Evolutionary conservation across 331 rosid species (phyloP).

Genomic region (Malus hybrid): DNA sequence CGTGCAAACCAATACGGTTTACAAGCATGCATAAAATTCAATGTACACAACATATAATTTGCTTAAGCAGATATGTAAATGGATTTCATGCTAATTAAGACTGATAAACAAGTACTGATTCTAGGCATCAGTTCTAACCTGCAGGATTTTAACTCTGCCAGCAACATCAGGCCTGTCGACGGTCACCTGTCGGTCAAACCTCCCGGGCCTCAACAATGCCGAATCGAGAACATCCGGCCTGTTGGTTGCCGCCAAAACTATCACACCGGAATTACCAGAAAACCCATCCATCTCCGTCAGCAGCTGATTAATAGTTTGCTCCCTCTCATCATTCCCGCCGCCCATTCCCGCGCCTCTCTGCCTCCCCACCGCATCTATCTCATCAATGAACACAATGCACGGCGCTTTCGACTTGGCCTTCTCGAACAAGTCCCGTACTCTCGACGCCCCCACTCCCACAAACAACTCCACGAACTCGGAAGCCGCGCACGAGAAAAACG

Average conservation of each 20-base stretch:
- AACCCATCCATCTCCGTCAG: conserved; percentile 99
- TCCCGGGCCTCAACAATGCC: conserved; percentile 81
- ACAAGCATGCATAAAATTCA: background rate
- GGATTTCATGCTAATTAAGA: background rate
- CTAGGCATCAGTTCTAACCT: conserved; percentile 36
- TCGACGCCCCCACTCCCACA: conserved; percentile 95
- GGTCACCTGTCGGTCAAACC: conserved; percentile 95
- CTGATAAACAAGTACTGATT: background rate
- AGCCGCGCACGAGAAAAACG: conserved; percentile 96
- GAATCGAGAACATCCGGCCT: conserved; percentile 96
- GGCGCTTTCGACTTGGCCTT: conserved; percentile 98
- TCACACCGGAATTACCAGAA: conserved; percentile 94
- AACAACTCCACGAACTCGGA: conserved; percentile 92
- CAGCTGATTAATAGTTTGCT: conserved; percentile 95
- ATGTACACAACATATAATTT: background rate
- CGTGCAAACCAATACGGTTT: background rate
- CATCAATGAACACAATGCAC: conserved; percentile 97
- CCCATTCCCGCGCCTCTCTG: conserved; percentile 99
- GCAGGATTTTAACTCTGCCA: conserved; percentile 92
- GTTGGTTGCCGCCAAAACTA: conserved; percentile 95
- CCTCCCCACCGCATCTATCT: conserved; percentile 95
- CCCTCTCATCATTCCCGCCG: conserved; percentile 98
- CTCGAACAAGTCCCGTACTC: conserved; percentile 95
- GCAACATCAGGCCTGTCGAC: conserved; percentile 99
- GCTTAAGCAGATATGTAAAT: background rate